Conservation (phyloP, 163 green algal species). For the Picocystis sp. region DNA sequence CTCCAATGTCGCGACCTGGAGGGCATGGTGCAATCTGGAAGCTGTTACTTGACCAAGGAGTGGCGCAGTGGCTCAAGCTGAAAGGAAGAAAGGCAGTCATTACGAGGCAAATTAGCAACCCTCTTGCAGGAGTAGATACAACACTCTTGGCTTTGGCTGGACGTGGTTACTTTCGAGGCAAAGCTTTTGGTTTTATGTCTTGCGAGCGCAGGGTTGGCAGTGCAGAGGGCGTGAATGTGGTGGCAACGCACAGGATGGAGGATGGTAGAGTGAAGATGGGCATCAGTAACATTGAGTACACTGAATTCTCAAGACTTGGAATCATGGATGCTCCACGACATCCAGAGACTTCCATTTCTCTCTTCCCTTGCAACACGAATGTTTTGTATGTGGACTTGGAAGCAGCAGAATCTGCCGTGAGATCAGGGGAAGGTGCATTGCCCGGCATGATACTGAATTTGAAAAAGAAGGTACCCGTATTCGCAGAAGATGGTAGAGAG, state of each 20-base stretch:
- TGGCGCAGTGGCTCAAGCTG: conserved; percentile 21
- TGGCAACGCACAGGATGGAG: conserved; percentile 27
- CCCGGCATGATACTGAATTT: conserved; percentile 95
- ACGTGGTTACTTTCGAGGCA: conserved; percentile 31
- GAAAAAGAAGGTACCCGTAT: conserved; percentile 55
- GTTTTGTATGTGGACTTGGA: conserved; percentile 75
- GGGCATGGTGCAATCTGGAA: conserved; percentile 98
- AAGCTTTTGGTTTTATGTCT: conserved; percentile 82
- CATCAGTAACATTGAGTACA: conserved; percentile 97
- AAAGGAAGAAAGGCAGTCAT: conserved; percentile 48
- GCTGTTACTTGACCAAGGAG: conserved; percentile 78
- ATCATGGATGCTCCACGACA: conserved; percentile 39
- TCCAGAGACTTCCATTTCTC: conserved; percentile 2
- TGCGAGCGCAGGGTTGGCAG: conserved; percentile 80
- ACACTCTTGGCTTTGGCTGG: conserved; percentile 86
- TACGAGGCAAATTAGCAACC: conserved; percentile 91
- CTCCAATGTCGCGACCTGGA: conserved; percentile 74
- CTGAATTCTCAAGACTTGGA: conserved; percentile 79
- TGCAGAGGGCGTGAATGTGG: conserved; percentile 89
- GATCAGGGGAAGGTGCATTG: conserved; percentile 33
- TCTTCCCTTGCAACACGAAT: conserved; percentile 95
- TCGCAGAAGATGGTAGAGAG: conserved; percentile 15
- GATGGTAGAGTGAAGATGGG: conserved; percentile 44
- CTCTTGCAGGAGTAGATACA: conserved; percentile 78
- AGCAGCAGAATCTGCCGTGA: conserved; percentile 33